Evolutionary conservation across 768 basidiomycete species (phyloP), one percentile per base, ranked within the genome.

Genomic region (Leucosporidium creatinivorum): DNA sequence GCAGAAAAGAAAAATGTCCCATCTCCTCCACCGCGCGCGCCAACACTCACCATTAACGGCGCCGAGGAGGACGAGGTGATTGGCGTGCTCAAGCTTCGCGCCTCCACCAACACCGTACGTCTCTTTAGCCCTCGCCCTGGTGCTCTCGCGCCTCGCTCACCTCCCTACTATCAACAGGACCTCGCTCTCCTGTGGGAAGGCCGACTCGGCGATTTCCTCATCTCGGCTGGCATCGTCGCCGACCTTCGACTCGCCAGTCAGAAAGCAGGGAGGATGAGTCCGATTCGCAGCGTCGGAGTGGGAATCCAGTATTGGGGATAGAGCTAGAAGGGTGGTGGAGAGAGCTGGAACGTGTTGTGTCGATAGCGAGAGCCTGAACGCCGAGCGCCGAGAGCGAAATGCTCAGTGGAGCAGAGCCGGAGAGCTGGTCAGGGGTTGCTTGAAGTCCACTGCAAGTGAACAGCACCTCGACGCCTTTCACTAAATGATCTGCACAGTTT

Each of bases 161-260:
- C 39, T 17, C 19, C 5, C 12, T 8, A 21, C 2, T 44, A 0
- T 39, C 21, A 12, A 19, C 55, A 93, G 93, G 88, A 92, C 69
- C 82, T 97, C 25, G 88, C 93, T 7, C 76, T 98, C 50, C 84
- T 96, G 77, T 98, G 94, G 89, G 91, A 96, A 80, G 92, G 93
- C 19, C 86, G 93, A 26, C 78, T 98, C 74, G 85, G 87, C 61
- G 91, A 92, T 73, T 87, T 93, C 81, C 81, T 98, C 12, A 85
- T 98, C 69, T 89, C 92, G 70, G 77, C 94, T 33, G 94, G 94
- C 8, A 86, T 96, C 21, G 84, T 92, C n/a, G 91, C 91, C 4
- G 91, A 98, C 77, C 82, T 98, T 13, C 65, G 62, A 4, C 67
- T 67, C 30, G 70, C 58, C n/a, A 47, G 39, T 18, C n/a, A 44